Evolutionary conservation across 2,329 filamentous ascomycete genomes (phyloP).

Genomic region (Ustulina deusta): DNA sequence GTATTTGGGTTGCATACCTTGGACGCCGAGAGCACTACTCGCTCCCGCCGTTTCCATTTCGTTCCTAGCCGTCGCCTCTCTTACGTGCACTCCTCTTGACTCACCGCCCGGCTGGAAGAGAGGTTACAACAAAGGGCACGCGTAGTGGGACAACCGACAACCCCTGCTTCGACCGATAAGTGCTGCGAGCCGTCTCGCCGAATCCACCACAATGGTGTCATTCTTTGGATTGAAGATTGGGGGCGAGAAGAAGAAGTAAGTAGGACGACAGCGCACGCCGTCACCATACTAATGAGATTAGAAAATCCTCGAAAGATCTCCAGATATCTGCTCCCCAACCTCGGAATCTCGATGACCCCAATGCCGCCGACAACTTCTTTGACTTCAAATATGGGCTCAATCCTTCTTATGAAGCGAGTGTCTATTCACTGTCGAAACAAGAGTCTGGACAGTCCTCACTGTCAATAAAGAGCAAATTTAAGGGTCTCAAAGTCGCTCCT

Average conservation of each 20-base stretch:
- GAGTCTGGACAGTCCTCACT: conserved; percentile 55
- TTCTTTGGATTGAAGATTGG: conserved; percentile 70
- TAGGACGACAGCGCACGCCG: conserved; percentile 37
- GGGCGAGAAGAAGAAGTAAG: conserved; percentile 65
- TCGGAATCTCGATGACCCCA: conserved; percentile 39
- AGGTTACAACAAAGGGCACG: background rate
- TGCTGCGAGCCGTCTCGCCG: conserved; percentile 1
- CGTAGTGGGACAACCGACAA: background rate
- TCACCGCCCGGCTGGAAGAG: background rate
- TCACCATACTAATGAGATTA: conserved; percentile 43
- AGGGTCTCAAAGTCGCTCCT: conserved; percentile 48
- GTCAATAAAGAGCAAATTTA: conserved; percentile 43
- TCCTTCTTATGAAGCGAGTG: conserved; percentile 32
- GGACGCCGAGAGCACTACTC: background rate
- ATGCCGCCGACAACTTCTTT: conserved; percentile 29
- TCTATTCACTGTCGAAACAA: conserved; percentile 52
- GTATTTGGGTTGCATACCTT: background rate
- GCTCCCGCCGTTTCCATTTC: background rate
- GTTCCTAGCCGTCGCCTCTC: background rate
- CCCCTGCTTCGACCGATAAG: conserved; percentile 19
- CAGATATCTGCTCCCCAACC: conserved; percentile 41
- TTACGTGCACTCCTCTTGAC: background rate
- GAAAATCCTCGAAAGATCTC: conserved; percentile 53
- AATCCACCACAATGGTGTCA: conserved; percentile 62
- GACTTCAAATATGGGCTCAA: conserved; percentile 33